Evolutionary conservation across 1,284 basidiomycete species (phyloP).

Genomic region (Ceratobasidium sp.): DNA sequence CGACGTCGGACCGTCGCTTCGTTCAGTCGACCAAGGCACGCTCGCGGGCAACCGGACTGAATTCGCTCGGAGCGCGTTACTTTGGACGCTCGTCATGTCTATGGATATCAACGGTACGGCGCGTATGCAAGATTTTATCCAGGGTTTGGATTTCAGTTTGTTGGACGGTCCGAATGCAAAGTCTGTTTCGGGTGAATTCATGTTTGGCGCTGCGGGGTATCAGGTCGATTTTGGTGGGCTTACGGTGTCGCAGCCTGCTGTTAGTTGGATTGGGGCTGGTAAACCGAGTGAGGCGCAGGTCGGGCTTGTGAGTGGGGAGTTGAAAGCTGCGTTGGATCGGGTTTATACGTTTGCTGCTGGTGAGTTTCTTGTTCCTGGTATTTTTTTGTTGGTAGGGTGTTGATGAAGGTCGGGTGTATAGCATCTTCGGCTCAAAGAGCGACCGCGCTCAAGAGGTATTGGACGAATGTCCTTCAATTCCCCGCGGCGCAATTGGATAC

Average conservation of each 20-base stretch:
- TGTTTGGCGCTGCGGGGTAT: slow-evolving; percentile 65
- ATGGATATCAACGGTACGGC: slow-evolving; percentile 61
- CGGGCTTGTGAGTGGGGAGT: slow-evolving; percentile 59
- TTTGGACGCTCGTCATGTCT: slow-evolving; percentile 70
- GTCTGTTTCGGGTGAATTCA: slow-evolving; percentile 57
- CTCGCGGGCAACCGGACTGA: slow-evolving; percentile 63
- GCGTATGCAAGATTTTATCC: slow-evolving; percentile 61
- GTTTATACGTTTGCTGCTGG: slow-evolving; percentile 72
- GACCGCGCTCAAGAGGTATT: slow-evolving; percentile 66
- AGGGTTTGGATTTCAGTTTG: slow-evolving; percentile 63
- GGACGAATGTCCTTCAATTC: slow-evolving; percentile 68
- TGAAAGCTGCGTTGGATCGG: slow-evolving; percentile 64
- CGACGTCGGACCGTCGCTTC: slow-evolving; percentile 67
- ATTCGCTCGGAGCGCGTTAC: slow-evolving; percentile 70
- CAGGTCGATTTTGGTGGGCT: slow-evolving; percentile 71
- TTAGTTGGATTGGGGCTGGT: slow-evolving; percentile 64
- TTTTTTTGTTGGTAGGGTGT: slow-evolving; percentile 33
- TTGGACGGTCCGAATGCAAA: slow-evolving; percentile 63
- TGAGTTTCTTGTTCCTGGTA: slow-evolving; percentile 55
- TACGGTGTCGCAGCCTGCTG: slow-evolving; percentile 61
- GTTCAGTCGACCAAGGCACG: background rate
- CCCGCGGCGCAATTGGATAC: slow-evolving; percentile 59
- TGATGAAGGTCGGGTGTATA: slow-evolving; percentile 56
- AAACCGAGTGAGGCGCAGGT: slow-evolving; percentile 65
- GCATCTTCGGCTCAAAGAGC: slow-evolving; percentile 69